Evolutionary conservation across 2,329 filamentous ascomycete genomes (phyloP), one percentile per base, ranked within the genome.

Genomic region (Teratosphaeria epicoccoides): DNA sequence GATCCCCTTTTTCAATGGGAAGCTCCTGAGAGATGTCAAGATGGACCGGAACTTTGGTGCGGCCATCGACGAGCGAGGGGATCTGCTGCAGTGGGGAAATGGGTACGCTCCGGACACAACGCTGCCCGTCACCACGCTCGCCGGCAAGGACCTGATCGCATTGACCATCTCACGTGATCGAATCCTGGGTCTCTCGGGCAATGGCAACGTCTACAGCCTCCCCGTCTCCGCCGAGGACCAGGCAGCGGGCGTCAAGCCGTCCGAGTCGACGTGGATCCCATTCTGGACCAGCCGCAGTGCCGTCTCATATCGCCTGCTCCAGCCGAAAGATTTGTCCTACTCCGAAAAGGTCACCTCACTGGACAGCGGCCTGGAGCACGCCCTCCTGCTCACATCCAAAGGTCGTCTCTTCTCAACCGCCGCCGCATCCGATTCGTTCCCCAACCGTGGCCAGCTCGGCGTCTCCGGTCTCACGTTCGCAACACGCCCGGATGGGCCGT

Each of bases 371-470:
- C 76, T 87, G 12, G 89, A 97, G 63, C 91, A 97, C 67, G 86
- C 85, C 26, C 76, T 97, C 0, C 76, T 98, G 47, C 76, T 96
- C 54, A 96, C 91, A 0, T 88, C 82, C 46, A 80, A 79, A 49
- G 93, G 93, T 0, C 86, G 91, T 40, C 79, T 97, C 28, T 97
- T 94, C 69, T 87, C 90, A 2, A 84, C 87, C n/a, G 91, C 88
- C 1, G 83, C 88, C 2, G 88, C 86, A 55, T 83, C 83, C 17
- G 79, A 85, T 52, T 77, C 82, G 49, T 97, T 86, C 65, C 93
- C 93, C 0, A 79, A 80, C 2, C 84, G 81, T 63, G 93, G 93
- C 5, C 90, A 98, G 70, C 79, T 97, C 47, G 93, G 93, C 46
- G 76, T 97, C 23, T 84, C 88, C 0, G 89, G 88, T 0, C 71